Conservation (phyloP, 2,329 filamentous ascomycete species). For the Berkeleyomyces basicola region DNA sequence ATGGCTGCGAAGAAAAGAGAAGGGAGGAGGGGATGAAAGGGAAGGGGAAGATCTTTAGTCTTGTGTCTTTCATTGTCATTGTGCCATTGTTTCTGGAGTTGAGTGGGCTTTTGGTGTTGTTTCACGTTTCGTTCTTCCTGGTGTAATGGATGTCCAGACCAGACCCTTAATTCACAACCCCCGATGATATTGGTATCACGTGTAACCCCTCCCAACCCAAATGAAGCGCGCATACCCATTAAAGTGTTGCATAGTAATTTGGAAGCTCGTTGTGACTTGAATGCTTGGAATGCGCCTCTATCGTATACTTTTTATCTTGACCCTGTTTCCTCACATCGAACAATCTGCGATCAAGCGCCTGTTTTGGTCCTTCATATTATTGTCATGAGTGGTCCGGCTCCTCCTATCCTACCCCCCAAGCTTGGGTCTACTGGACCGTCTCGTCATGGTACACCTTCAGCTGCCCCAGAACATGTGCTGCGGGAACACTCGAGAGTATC, state of each 20-base stretch:
- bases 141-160: not conserved
- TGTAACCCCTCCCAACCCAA: not conserved
- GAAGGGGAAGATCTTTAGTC: not conserved
- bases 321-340: too few species aligned
- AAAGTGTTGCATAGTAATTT: too few species aligned
- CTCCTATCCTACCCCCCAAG: constrained; percentile 57
- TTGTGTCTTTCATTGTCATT: constrained; percentile 1
- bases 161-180: constrained; percentile 3
- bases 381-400: constrained; percentile 28
- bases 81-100: not conserved
- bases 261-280: too few species aligned
- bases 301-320: too few species aligned
- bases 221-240: not conserved
- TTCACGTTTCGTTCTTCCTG: not conserved
- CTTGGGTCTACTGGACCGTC: constrained; percentile 52
- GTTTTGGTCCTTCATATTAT: not conserved
- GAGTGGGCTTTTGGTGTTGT: constrained; percentile 2
- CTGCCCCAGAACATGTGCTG: constrained; percentile 12
- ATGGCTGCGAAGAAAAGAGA: not conserved
- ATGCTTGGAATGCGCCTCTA: too few species aligned
- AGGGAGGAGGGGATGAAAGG: not conserved
- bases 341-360: not conserved
- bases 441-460: constrained; percentile 46
- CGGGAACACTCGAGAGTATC: not conserved
- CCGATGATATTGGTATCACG: constrained; percentile 8